Evolutionary conservation across 2,329 filamentous ascomycete species (phyloP).

Genomic region (Exophiala sp.): DNA sequence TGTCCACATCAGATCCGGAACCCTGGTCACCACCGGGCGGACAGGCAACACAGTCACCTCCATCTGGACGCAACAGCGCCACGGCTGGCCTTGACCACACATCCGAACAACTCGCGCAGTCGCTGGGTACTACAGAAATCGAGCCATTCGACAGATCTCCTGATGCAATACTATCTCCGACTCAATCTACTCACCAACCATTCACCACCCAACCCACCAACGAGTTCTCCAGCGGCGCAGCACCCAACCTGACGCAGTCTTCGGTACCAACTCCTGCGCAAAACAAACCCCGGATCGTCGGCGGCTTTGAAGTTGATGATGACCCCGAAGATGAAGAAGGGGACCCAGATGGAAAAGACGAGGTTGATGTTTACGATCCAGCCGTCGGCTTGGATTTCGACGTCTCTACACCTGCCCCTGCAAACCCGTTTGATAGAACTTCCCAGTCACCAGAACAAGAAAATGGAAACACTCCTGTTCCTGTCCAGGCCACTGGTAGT

Average conservation of each 20-base stretch:
- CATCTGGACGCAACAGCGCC: conserved; percentile 3
- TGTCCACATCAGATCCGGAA: conserved; percentile 14
- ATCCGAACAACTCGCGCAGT: conserved; percentile 3
- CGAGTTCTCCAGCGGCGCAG: conserved; percentile 14
- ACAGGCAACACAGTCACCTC: conserved; percentile 8
- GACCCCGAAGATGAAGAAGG: conserved; percentile 48
- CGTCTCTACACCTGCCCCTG: conserved; percentile 22
- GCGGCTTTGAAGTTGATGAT: conserved; percentile 59
- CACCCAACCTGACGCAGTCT: conserved; percentile 22
- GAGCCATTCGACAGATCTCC: conserved; percentile 15
- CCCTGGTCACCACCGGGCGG: conserved; percentile 5
- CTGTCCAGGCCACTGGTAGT: conserved; percentile 48
- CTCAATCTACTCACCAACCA: conserved; percentile 22
- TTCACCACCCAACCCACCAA: conserved; percentile 21
- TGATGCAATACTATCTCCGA: conserved; percentile 26
- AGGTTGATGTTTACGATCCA: conserved; percentile 30
- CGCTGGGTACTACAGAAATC: conserved; percentile 14
- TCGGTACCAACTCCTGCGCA: conserved; percentile 39
- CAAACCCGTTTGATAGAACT: conserved; percentile 32
- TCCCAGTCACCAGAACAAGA: conserved; percentile 58
- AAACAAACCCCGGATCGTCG: conserved; percentile 40
- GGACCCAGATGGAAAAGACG: conserved; percentile 26
- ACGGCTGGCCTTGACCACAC: neutral
- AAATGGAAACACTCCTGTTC: conserved; percentile 36
- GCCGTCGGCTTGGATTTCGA: conserved; percentile 24